phyloP scores from a whole-genome alignment of 768 basidiomycete species.

The Tricholoma terreum region DNA sequence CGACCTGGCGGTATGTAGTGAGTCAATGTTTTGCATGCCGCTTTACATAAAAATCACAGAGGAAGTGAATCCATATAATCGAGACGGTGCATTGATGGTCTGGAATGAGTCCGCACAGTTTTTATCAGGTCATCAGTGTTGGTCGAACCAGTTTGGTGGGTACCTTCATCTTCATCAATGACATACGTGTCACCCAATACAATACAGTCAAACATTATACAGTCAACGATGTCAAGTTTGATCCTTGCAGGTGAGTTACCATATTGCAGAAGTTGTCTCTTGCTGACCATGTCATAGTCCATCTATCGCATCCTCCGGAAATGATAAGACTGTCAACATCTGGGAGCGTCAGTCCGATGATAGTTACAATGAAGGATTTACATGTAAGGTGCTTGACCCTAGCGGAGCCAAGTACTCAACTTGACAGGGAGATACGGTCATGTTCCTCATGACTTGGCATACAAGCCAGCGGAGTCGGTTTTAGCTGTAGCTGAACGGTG shows the following conservation, averaged over 20 bases:
- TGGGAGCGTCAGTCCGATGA: slow-evolving; percentile 37
- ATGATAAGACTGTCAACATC: slow-evolving; percentile 39
- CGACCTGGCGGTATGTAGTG: slow-evolving; percentile 20
- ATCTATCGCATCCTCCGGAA: slow-evolving; percentile 45
- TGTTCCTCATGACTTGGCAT: slow-evolving; percentile 15
- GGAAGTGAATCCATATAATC: slow-evolving; percentile 43
- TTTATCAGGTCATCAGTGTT: slow-evolving; percentile 19
- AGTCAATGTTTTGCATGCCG: background rate
- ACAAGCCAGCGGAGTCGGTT: slow-evolving; percentile 15
- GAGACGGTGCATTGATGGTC: slow-evolving; percentile 43
- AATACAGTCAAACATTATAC: slow-evolving; percentile 48
- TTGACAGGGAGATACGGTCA: slow-evolving; percentile 21
- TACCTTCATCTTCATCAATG: background rate
- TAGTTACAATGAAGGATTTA: slow-evolving; percentile 10
- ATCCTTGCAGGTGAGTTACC: slow-evolving; percentile 42
- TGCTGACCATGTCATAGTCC: slow-evolving; percentile 25
- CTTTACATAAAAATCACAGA: slow-evolving; percentile 15
- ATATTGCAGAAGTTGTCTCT: background rate
- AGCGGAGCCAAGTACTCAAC: slow-evolving; percentile 4
- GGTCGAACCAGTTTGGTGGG: slow-evolving; percentile 3
- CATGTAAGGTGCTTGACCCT: slow-evolving; percentile 5
- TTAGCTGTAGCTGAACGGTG: slow-evolving; percentile 11
- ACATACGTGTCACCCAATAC: slow-evolving; percentile 6
- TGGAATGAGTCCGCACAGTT: slow-evolving; percentile 27
- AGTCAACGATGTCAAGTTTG: slow-evolving; percentile 54